Evolutionary conservation across 2,329 filamentous ascomycete species (phyloP), one percentile per base, ranked within the genome.

Genomic region (Pseudonectria buxi): DNA sequence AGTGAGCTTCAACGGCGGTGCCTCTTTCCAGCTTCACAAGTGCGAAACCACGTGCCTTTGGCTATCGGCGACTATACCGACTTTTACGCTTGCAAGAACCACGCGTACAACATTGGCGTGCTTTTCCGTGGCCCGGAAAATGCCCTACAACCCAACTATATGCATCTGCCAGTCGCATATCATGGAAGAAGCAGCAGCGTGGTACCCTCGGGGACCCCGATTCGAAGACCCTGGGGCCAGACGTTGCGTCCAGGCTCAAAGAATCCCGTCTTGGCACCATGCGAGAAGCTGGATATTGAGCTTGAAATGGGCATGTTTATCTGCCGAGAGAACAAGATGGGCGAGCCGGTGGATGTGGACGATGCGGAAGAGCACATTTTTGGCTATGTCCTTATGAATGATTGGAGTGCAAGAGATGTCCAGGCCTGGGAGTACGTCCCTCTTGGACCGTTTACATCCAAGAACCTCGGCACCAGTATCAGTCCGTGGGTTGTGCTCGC

Each of bases 11-110:
- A 50, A 27, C 36, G 50, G 7, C 26, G 40, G 2, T 57, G 55
- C 6, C 36, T 63, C 11, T 6, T 65, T 4, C 49, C 49, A 6
- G 37, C 51, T 2, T 30, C 56, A 22, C 70, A 73, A 4, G 73
- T 81, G n/a, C 72, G 66, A 41, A 81, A 73, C 50, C 84, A 89
- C 45, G 50, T 90, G 1, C 86, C 86, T 1, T 76, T 92, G 68
- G 67, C 74, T 26, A 86, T 90, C 50, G 83, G 84, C 24, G 86
- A 90, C 55, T 90, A 90, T 56, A 86, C 85, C 2, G 86, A 92
- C 55, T 92, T 90, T 63, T 92, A 86, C 54, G 86, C 82, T 11
- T 84, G 86, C 32, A 64, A 81, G 50, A 81, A 89, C 53, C 86
- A 92, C 59, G 86, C 86, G 5, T 83, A 78, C 65, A 64, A 63